Conservation (phyloP, 371 early-diverging fungal genomes). For the Mucor lusitanicus region DNA sequence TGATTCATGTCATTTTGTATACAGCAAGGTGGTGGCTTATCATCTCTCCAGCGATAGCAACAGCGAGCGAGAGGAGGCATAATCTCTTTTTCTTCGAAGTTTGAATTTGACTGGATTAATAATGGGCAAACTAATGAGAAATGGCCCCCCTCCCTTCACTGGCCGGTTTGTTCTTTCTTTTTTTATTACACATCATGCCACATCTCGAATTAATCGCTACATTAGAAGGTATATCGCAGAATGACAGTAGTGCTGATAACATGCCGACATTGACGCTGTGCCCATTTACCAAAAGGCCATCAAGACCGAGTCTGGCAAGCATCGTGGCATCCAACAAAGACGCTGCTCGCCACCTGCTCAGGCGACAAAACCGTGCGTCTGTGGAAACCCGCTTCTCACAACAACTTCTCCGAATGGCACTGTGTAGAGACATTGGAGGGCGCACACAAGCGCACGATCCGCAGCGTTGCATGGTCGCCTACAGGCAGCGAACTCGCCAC, state of each 20-base stretch:
- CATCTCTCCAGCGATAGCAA: too few relatives aligned
- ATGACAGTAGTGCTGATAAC: neutral
- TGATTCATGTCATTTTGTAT: neutral
- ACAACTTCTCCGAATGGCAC: conserved; percentile 60
- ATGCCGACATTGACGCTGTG: neutral
- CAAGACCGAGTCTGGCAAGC: conserved; percentile 91
- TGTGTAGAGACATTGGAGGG: conserved; percentile 82
- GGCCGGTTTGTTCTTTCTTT: neutral
- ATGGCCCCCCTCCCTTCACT: neutral
- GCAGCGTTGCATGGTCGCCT: conserved; percentile 87
- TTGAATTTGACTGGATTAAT: neutral
- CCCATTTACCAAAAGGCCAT: conserved; percentile 62
- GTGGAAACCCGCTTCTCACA: conserved; percentile 65
- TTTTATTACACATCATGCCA: conserved; percentile 27
- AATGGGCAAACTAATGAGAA: neutral
- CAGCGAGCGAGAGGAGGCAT: neutral
- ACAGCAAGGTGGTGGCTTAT: conserved; percentile 21
- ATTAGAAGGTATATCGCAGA: conserved; percentile 31
- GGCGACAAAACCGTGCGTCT: conserved; percentile 88
- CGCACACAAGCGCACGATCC: conserved; percentile 88
- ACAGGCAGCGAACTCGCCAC: conserved; percentile 80
- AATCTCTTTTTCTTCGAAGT: neutral
- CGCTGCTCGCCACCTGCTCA: conserved; percentile 77
- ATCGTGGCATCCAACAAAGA: conserved; percentile 84
- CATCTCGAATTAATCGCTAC: conserved; percentile 44